Evolutionary conservation across 2,329 filamentous ascomycete species (phyloP), one percentile per base, ranked within the genome.

Genomic region (Penicillium sp.): DNA sequence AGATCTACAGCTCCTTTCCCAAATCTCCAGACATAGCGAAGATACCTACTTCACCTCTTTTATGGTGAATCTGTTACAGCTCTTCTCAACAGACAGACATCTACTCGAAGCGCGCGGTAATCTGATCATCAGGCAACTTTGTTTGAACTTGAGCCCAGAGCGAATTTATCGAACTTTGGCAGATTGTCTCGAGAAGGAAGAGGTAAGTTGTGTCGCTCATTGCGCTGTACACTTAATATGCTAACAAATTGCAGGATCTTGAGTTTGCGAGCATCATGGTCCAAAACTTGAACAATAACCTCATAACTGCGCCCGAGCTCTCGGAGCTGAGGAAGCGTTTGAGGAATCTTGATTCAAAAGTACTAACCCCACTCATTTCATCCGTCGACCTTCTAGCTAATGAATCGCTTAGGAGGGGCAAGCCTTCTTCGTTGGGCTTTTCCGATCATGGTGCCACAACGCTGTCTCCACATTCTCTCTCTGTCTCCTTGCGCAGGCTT

Each of bases 201-300:
- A 97, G 58, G 75, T 74, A 34, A 41, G 66, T 14, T 10, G 2
- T 13, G 12, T 30, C 30, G 12, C 10, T 29, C 25, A 13, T 2
- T 16, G n/a, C 4, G 13, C 10, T 4, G 34, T 35, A 11, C 3
- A 18, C 8, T 19, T 28, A 3, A 11, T 49, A 10, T 39, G 41
- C 51, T 60, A 44, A 60, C 35, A 12, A 28, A 3, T 40, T n/a
- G 16, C 38, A 80, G 72, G 93, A 99, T 66, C 83, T 99, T 35
- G 95, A 99, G 68, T 99, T 99, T 71, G 92, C 93, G 13, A 96
- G 92, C 66, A 97, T 99, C 62, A 99, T 99, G 93, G 90, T 99
- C 27, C 93, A 99, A 69, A 97, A 97, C 63, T 78, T 99, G 44
- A 99, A 99, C 74, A 99, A 99, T 70, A 99, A 99, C 63, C 83